A percentile compares a stretch with the other conserved stretches of the same genome.
phyloP scores from a whole-genome alignment of 768 basidiomycete species.

The Mycena galopus region DNA sequence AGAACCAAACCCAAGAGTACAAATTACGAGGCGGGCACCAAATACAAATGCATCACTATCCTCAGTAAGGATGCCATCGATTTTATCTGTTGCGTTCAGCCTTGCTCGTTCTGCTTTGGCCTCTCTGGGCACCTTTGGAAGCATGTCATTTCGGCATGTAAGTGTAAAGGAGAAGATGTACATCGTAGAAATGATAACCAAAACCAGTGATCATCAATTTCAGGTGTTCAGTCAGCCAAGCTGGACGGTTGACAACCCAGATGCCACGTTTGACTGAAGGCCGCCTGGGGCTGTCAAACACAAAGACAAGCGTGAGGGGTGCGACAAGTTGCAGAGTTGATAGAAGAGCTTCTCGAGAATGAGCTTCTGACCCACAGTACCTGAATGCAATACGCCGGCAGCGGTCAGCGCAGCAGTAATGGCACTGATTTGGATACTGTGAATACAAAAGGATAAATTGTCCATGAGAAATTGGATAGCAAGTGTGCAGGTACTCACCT shows the following conservation, averaged over 20 bases:
- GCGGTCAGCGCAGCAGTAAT: background rate
- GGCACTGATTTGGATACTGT: background rate
- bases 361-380: background rate
- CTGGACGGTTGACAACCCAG: background rate
- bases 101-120: constrained; percentile 21
- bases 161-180: background rate
- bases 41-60: constrained; percentile 11
- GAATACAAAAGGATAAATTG: too few species aligned
- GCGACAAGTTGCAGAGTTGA: constrained; percentile 4
- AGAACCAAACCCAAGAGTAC: background rate
- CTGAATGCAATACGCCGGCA: background rate
- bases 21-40: background rate
- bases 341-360: background rate
- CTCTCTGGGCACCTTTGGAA: background rate
- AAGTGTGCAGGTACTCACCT: background rate
- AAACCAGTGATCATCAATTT: constrained; percentile 1
- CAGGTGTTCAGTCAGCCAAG: background rate
- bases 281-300: background rate
- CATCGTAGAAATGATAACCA: background rate
- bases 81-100: background rate
- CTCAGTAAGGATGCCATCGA: constrained; percentile 15
- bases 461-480: too few species aligned
- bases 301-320: background rate
- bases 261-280: constrained; percentile 7
- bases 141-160: too few species aligned